Base-by-base conservation (phyloP, 352 stramenopile genomes). In the Phytophthora ramorum region DNA sequence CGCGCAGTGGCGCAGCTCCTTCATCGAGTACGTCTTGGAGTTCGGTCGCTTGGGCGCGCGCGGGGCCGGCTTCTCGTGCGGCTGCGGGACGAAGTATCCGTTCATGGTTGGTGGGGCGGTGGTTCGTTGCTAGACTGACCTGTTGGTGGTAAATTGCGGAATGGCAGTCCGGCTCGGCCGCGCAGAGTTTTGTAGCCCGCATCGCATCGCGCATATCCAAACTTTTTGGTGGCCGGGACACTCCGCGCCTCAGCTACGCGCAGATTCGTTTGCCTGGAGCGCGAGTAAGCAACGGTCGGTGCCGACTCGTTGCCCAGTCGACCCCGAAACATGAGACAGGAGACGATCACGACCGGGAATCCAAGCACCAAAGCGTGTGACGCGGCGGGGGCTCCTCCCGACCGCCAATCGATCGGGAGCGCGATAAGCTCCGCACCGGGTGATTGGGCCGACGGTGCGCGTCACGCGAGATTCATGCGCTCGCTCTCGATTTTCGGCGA, bases 11-110 rank as follows among this genome's bases (percentile, higher is more conserved):
- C 69, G 66, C 19, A 85, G 73, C 48, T 76, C 73, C 66, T 85
- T 83, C 45, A 90, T 55, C 16, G 78, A 75, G 55, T 85, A 71
- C 13, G 57, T 65, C 53, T 85, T 84, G 51, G 65, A 73, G 44
- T 66, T 75, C 8, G 60, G 67, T 32, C 61, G 54, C 55, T 67
- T 64, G n/a, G 55, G 60, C n/a, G 50, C 50, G 17, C 43, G 50
- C 26, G 47, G 49, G 13, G 53, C 51, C 19, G 44, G 48, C 45
- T 63, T 61, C 50, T 71, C 32, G n/a, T 71, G 49, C 20, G 50
- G 61, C 37, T 74, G 44, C 24, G 59, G 59, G 14, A 66, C 60
- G 40, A 63, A 66, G 55, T 60, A 75, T 37, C 22, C 46, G 19
- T 75, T 75, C 66, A 75, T 74, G 48, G 9, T 62, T 56, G 20